phyloP scores from a whole-genome alignment of 345 rosid genomes.

The Brassica incana region DNA sequence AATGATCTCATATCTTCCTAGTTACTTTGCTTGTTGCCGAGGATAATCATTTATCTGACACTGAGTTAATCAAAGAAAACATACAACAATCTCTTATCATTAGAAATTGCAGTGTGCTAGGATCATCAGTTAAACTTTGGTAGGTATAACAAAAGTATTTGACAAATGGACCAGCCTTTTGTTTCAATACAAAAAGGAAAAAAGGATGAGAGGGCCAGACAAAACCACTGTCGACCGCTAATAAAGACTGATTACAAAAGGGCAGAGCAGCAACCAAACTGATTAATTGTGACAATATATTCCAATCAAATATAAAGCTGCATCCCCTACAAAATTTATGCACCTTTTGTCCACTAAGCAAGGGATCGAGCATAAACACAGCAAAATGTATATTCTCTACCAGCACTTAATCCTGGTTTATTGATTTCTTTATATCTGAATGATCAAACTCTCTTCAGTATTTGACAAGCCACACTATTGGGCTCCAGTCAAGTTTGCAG shows the following conservation, averaged over 20 bases:
- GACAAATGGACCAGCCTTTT: conserved; percentile 25
- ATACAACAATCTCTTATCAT: neutral
- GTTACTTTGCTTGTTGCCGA: neutral
- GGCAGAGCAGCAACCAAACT: conserved; percentile 27
- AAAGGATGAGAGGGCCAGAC: conserved; percentile 8
- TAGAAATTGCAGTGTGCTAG: neutral
- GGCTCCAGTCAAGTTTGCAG: conserved; percentile 39
- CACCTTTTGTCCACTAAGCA: conserved; percentile 26
- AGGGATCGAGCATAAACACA: conserved; percentile 13
- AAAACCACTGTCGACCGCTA: conserved; percentile 13
- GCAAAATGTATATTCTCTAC: conserved; percentile 13
- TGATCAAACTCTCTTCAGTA: conserved; percentile 9
- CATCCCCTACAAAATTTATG: conserved; percentile 28
- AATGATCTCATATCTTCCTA: neutral
- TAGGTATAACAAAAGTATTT: neutral
- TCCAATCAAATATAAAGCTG: conserved; percentile 16
- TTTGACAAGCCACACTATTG: conserved; percentile 28
- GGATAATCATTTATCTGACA: neutral
- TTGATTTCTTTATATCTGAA: conserved; percentile 1
- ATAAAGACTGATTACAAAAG: conserved; percentile 14
- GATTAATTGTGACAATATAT: neutral
- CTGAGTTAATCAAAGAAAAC: neutral
- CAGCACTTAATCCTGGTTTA: conserved; percentile 14
- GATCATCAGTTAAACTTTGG: neutral
- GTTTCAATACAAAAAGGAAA: conserved; percentile 17